Base-by-base conservation (phyloP, 345 rosid genomes). In the Bruguiera parviflora region DNA sequence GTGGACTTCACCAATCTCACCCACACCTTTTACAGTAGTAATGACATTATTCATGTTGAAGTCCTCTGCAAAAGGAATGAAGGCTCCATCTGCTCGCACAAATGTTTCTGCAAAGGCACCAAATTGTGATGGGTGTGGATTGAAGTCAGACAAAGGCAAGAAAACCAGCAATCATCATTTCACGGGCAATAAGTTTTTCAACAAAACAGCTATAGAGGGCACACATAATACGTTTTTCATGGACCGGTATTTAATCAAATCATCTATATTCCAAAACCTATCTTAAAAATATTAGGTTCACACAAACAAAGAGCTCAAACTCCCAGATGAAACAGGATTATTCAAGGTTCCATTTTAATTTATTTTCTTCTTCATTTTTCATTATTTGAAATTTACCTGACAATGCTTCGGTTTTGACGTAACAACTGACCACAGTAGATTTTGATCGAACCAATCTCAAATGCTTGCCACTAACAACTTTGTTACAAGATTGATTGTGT, bases 21-120 rank as follows among this genome's bases (percentile, higher is more conserved):
- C 96, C 19, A 94, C 86, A 61, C 97, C 97, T 87, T 88, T 89
- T 33, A 94, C 88, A 7, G 82, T 80, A 33, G 96, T 91, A 28
- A 83, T 88, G 52, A 95, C 93, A 46, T 82, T 84, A 57, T 87
- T 86, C 84, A 91, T 58, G 77, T 87, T 87, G 60, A 89, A 91
- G 79, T 95, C 97, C 58, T 86, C 97, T 11, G 97, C 82, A 68
- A 95, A 91, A 35, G 97, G 99, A 77, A 91, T 87, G 77, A 95
- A 95, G 39, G 99, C 99, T 27, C 99, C 99, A 35, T 95, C 97
- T 74, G 97, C 99, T 75, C 99, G 87, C 64, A 95, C 97, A 80
- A 89, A 95, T 69, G 99, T 91, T 85, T 95, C 97, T 95, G 89
- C 86, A 82, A 58, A 73, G 67, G 35, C 64, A 76, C 61, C 67